Percentiles rank a stretch among this genome's conserved stretches.
Conservation (phyloP, 257 asterid genomes). For the Solanum boliviense region DNA sequence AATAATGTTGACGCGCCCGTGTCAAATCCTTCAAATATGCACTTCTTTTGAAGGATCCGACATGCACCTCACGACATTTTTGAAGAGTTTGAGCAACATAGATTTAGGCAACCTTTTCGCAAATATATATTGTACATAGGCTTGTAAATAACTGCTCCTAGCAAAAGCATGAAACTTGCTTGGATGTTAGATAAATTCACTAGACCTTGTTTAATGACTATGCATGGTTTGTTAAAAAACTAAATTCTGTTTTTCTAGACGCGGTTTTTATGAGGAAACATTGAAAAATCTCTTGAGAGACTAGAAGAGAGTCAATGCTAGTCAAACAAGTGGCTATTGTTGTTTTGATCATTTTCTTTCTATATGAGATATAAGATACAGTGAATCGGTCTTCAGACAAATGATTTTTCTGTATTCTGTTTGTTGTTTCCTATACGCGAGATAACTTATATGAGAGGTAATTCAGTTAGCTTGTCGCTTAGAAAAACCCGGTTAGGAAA, state of each 20-base stretch:
- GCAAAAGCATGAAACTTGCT: not conserved
- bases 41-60: not conserved
- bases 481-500: not conserved
- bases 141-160: not conserved
- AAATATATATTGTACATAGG: not conserved
- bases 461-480: not conserved
- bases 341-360: not conserved
- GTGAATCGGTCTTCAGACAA: not conserved
- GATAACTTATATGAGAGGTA: not conserved
- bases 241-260: not conserved
- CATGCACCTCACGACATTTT: not conserved
- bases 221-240: not conserved
- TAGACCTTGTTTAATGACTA: not conserved
- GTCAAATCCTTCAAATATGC: not conserved
- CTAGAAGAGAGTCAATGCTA: not conserved
- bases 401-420: not conserved
- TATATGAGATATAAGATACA: not conserved
- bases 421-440: not conserved
- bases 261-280: not conserved
- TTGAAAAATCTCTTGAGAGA: not conserved
- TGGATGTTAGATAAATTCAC: not conserved
- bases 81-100: not conserved
- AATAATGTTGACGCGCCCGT: accelerated
- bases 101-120: not conserved
- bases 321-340: not conserved